Conservation (phyloP, 306 rosid species). For the Potentilla sterilis region DNA sequence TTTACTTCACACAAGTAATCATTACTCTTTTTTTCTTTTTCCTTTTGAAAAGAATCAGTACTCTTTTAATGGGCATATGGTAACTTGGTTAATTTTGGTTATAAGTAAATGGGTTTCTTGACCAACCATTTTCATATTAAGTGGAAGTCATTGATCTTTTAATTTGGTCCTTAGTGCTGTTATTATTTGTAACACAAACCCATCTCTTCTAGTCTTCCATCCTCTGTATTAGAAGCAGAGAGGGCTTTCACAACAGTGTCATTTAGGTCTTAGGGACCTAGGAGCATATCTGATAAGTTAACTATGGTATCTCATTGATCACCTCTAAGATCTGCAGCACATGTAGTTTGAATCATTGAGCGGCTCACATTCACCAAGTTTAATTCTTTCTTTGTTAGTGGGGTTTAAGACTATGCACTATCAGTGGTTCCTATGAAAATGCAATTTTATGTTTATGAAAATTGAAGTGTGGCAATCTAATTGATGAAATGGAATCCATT, state of each 20-base stretch:
- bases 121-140: not conserved
- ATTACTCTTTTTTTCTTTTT: too few relatives aligned
- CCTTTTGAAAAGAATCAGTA: too few relatives aligned
- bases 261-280: not conserved
- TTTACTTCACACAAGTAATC: not conserved
- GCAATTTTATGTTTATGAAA: not conserved
- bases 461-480: not conserved
- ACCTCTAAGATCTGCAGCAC: not conserved
- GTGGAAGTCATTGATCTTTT: not conserved
- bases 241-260: not conserved
- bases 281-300: not conserved
- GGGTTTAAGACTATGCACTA: not conserved
- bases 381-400: slow-evolving; percentile 2
- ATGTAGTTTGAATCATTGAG: slow-evolving; percentile 6
- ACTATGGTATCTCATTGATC: not conserved
- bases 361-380: not conserved
- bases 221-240: not conserved
- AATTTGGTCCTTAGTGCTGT: not conserved
- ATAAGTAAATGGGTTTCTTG: not conserved
- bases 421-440: slow-evolving; percentile 17
- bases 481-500: not conserved
- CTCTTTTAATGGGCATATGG: not conserved
- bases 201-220: not conserved
- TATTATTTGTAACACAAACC: not conserved
- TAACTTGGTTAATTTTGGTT: not conserved